A percentile compares a stretch with the other conserved stretches of the same genome.
Evolutionary conservation across 2,329 filamentous ascomycete genomes (phyloP).

Genomic region (Penicillium polonicum): DNA sequence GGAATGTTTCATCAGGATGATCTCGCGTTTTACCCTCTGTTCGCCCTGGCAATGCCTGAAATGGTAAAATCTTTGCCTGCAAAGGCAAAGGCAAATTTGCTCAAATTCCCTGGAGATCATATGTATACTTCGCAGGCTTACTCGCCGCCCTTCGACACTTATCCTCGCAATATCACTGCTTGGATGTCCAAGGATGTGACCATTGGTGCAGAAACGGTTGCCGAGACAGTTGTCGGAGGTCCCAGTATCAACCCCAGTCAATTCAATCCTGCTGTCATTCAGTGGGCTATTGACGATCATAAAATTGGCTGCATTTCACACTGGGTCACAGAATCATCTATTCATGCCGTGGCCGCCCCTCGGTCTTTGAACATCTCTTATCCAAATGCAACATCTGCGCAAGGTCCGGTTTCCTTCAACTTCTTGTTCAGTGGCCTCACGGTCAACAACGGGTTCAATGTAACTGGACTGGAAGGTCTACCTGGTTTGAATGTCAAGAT

Average conservation of each 20-base stretch:
- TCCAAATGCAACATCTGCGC: constrained; percentile 44
- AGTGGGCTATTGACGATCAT: constrained; percentile 51
- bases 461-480: constrained; percentile 16
- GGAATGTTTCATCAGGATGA: constrained; percentile 61
- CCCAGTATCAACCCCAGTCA: constrained; percentile 51
- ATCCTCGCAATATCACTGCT: constrained; percentile 58
- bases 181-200: constrained; percentile 59
- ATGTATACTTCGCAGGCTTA: constrained; percentile 54
- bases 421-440: constrained; percentile 18
- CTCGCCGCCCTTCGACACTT: constrained; percentile 59
- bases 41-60: constrained; percentile 45
- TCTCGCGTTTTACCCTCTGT: constrained; percentile 57
- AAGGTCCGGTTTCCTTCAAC: constrained; percentile 10
- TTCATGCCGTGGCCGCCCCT: constrained; percentile 46
- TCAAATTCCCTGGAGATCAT: constrained; percentile 54
- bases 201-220: constrained; percentile 61
- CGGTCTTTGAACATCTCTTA: constrained; percentile 53
- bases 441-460: constrained; percentile 49
- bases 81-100: constrained; percentile 51
- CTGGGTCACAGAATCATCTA: constrained; percentile 42
- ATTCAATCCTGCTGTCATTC: constrained; percentile 61
- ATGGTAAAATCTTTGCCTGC: constrained; percentile 42
- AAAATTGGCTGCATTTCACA: constrained; percentile 30
- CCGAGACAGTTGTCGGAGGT: constrained; percentile 57
- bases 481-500: constrained; percentile 14